These are phyloP conservation scores for Geotrichum cucujoidarum DNA, from an alignment of 1,139 yeast genomes.

Conservation along the genomic window DNA sequence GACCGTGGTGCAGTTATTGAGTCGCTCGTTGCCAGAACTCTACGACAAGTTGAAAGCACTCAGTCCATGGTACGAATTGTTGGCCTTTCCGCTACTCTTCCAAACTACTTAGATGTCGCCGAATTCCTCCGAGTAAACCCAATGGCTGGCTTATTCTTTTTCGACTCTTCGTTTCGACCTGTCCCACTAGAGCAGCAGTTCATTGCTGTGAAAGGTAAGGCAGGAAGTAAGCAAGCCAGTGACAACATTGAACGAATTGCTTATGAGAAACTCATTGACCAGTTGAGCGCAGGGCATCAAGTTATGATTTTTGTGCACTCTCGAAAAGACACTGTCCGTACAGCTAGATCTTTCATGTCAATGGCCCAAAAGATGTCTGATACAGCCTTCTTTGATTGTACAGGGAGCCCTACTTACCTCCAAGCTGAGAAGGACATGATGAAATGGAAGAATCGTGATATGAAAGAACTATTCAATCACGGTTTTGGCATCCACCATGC, in stretches of 20 bases:
- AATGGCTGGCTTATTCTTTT: constrained; percentile 85
- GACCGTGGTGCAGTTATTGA: constrained; percentile 98
- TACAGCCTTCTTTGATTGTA: constrained; percentile 54
- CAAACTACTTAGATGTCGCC: constrained; percentile 91
- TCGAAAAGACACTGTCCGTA: constrained; percentile 82
- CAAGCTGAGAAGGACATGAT: constrained; percentile 61
- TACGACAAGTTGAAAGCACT: constrained; percentile 87
- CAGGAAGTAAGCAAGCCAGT: constrained; percentile 65
- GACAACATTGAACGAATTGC: constrained; percentile 73
- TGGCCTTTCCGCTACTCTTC: constrained; percentile 96
- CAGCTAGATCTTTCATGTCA: constrained; percentile 67
- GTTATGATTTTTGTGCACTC: constrained; percentile 98
- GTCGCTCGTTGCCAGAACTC: constrained; percentile 89
- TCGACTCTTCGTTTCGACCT: constrained; percentile 90
- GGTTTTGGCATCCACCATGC: constrained; percentile 98
- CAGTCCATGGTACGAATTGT: constrained; percentile 93
- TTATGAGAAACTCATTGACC: constrained; percentile 68
- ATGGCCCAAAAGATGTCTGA: constrained; percentile 62
- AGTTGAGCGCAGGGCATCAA: constrained; percentile 68
- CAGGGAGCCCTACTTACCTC: constrained; percentile 45
- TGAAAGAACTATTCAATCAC: constrained; percentile 68
- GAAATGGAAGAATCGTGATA: constrained; percentile 71
- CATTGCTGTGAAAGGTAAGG: constrained; percentile 82
- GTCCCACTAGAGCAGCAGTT: constrained; percentile 88
- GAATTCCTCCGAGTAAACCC: constrained; percentile 90